Percentiles rank a stretch among this genome's conserved stretches.
These are phyloP conservation scores for Apostasia shenzhenica DNA, from an alignment of 106 monocot genomes.

Conservation along the genomic window DNA sequence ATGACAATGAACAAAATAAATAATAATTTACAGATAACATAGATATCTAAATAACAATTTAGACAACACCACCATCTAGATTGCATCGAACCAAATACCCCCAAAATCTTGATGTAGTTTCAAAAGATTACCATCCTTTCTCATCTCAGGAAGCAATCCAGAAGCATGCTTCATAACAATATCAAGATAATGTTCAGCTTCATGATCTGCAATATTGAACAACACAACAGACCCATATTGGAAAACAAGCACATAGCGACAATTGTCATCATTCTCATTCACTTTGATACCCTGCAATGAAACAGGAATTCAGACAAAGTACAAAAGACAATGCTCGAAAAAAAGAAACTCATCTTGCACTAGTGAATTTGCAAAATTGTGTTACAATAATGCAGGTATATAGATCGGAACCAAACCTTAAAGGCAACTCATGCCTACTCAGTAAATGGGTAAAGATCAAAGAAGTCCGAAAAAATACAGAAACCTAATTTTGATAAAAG, in stretches of 20 bases:
- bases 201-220: slow-evolving; percentile 84
- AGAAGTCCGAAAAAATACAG: background rate
- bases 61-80: no score
- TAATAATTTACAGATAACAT: no score
- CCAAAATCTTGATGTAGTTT: no score
- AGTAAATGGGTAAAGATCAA: background rate
- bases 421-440: no score
- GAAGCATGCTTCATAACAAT: slow-evolving; percentile 65
- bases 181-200: slow-evolving; percentile 73
- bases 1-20: no score
- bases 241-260: slow-evolving; percentile 72
- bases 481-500: background rate
- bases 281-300: slow-evolving; percentile 41
- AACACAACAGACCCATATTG: slow-evolving; percentile 86
- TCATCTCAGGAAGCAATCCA: slow-evolving; percentile 72
- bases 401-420: no score
- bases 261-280: slow-evolving; percentile 37
- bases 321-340: background rate
- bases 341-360: slow-evolving; percentile 2
- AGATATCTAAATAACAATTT: no score
- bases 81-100: no score
- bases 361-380: no score
- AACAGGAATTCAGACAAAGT: background rate
- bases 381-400: no score
- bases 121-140: slow-evolving; percentile 59